Evolutionary conservation across 2,329 filamentous ascomycete species (phyloP), one percentile per base, ranked within the genome.

Genomic region (Pyrenophora tritici-repentis): DNA sequence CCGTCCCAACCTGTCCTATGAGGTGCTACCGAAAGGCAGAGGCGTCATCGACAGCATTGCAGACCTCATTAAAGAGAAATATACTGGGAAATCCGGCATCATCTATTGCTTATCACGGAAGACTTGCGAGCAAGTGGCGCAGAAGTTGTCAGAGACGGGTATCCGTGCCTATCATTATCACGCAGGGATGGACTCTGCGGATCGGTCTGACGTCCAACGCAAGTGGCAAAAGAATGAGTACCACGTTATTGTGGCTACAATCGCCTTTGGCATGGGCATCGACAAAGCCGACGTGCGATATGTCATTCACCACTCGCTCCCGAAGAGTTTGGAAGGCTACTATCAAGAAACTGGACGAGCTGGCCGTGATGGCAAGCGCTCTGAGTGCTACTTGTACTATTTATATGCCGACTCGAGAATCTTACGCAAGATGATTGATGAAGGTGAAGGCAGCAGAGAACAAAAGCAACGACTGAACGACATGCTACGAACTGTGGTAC

Each of bases 211-310:
- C 6, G 83, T 94, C 4, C 93, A 97, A 72, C 83, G 83, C 53
- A 74, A 85, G 24, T 99, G 94, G 94, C 94, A 99, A 72, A 78
- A 76, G 36, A 91, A 91, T 5, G 76, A 79, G 43, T 83, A 87
- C 65, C 89, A 96, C 61, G 89, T 99, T 29, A 95, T 99, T 36
- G 94, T 99, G 42, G 95, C 94, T 16, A 99, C 94, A 0, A 97
- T 99, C 72, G 94, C 94, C 18, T 99, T 99, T 70, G 94, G 94
- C 6, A 99, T 99, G 94, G 94, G 94, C n/a, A 99, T 99, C 59
- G 94, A 99, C 78, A 99, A 99, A 73, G 85, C 92, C 0, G 89
- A 99, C 70, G 94, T 99, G 40, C 89, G 94, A 22, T 99, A 96
- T 70, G 94, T 99, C 29, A 90, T 99, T 34, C 95, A 99, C 68